Evolutionary conservation across 2,329 filamentous ascomycete genomes (phyloP), one percentile per base, ranked within the genome.

Genomic region (Seiridium unicorne): DNA sequence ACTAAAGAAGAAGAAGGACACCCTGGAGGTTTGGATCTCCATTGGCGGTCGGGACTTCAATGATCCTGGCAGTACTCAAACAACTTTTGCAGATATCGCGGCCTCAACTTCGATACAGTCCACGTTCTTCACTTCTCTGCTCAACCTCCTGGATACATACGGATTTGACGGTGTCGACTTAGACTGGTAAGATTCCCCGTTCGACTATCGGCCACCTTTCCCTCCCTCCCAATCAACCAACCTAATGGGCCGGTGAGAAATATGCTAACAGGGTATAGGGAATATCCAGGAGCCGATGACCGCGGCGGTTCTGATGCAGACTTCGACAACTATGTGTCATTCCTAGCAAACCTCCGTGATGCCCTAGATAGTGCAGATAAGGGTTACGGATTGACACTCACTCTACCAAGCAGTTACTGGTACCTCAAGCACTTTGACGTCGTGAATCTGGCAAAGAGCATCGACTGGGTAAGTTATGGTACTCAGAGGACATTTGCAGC

Each of bases 101-200:
- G 3, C 5, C 4, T 34, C 26, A 11, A 10, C 7, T 6, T 26
- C 3, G 4, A 35, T 8, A 5, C 48, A 35, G 2, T 6, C 7
- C 1, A 35, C 6, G 8, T 51, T 51, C 31, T 10, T 69, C n/a
- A 57, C 42, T 2, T 62, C 63, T 5, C 49, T 71, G 0, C 3
- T 72, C 0, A 34, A 32, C 1, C 70, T 72, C 59, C 65, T 72
- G 58, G n/a, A n/a, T 0, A 36, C 62, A 7, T 66, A 66, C 44
- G 63, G 46, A 9, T 64, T 66, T 34, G 64, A 66, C 18, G 64
- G 64, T 11, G 44, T 66, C 1, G 63, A 66, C 51, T 60, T 65
- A 4, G 64, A 67, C 36, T 63, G 55, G 60, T 60, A 65, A 44
- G 63, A 65, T 54, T 63, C 64, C 35, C 63, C 60, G 18, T 63